Base-by-base conservation (phyloP, 2,329 filamentous ascomycete species). In the Fusarium tjaetaba region DNA sequence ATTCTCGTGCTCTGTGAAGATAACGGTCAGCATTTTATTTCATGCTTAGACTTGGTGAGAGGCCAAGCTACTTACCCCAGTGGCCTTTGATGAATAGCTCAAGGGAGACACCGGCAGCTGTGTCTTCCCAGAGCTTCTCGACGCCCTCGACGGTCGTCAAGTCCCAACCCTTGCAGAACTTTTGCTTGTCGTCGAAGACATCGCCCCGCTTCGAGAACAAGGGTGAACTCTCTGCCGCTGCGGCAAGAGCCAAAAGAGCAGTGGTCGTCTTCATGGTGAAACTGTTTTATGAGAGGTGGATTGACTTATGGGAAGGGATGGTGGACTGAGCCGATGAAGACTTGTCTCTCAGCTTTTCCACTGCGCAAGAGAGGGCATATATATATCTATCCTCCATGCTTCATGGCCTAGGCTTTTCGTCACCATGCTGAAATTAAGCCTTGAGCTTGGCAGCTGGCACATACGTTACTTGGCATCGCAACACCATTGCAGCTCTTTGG, bases 71-170 rank as follows among this genome's bases (percentile, higher is more conserved):
- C 38, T 6, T 65, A 60, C 69, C 69, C n/a, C 24, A 61, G 1
- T 72, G 69, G 4, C 13, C 7, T 5, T 60, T 56, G 24, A 72
- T 72, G n/a, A 72, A 72, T 1, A 72, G 26, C 0, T 72, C 64
- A 15, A 72, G 69, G 2, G 45, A 38, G 1, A 55, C 60, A 0
- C 69, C 64, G 1, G 69, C 69, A 1, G 39, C 68, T 2, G 69
- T 60, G 0, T 72, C 55, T 5, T 58, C 51, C 69, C 69, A 72
- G 5, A 72, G 68, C 7, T 59, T 56, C 1, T 72, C 69, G 0
- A 59, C 68, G 1, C 69, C 69, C 6, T 72, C 68, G 2, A 38
- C 30, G 3, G 68, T 69, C 15, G 41, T 60, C 8, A 72, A 2
- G 8, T 72, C 34, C 69, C 63, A 71, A 0, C 69, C 48, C 1